A percentile compares a stretch with the other conserved stretches of the same genome.
Conservation (phyloP, 2,329 filamentous ascomycete species). For the Chaetothyriales sp. region DNA sequence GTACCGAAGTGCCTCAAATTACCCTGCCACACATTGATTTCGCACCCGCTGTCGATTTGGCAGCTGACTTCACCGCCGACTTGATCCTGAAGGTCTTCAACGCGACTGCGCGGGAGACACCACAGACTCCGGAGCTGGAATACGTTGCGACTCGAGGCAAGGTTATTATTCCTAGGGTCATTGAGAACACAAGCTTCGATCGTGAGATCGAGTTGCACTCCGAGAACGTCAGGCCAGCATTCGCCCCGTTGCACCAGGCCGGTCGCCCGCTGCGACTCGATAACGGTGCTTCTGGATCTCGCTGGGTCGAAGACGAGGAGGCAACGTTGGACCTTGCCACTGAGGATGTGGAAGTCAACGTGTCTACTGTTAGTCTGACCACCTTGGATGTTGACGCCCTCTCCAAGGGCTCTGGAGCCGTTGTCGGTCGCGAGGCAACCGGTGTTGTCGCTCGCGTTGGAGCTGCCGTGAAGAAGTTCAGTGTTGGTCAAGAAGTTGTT, state of each 20-base stretch:
- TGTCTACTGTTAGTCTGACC: constrained; percentile 11
- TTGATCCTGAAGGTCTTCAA: constrained; percentile 4
- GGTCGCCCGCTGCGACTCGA: constrained; percentile 6
- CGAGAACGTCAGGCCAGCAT: constrained; percentile 1
- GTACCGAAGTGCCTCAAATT: constrained; percentile 17
- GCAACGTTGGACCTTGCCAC: constrained; percentile 1
- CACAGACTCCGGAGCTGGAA: constrained; percentile 9
- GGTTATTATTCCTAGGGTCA: constrained; percentile 6
- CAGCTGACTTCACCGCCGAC: background rate
- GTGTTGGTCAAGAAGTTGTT: constrained; percentile 5
- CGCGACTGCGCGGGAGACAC: background rate
- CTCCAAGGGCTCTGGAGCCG: constrained; percentile 3
- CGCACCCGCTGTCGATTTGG: background rate
- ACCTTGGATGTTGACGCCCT: constrained; percentile 1
- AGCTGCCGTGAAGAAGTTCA: constrained; percentile 3
- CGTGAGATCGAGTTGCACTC: constrained; percentile 5
- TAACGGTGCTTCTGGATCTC: background rate
- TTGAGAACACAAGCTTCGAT: constrained; percentile 9
- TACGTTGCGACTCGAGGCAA: constrained; percentile 2
- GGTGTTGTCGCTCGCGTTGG: constrained; percentile 24
- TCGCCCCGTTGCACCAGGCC: constrained; percentile 7
- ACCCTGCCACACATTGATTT: constrained; percentile 16
- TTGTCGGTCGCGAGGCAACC: constrained; percentile 30
- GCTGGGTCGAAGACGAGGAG: constrained; percentile 5
- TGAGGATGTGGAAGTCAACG: constrained; percentile 18